These are phyloP conservation scores for Neurospora intermedia DNA, from an alignment of 495 filamentous ascomycete genomes.

Conservation along the genomic window DNA sequence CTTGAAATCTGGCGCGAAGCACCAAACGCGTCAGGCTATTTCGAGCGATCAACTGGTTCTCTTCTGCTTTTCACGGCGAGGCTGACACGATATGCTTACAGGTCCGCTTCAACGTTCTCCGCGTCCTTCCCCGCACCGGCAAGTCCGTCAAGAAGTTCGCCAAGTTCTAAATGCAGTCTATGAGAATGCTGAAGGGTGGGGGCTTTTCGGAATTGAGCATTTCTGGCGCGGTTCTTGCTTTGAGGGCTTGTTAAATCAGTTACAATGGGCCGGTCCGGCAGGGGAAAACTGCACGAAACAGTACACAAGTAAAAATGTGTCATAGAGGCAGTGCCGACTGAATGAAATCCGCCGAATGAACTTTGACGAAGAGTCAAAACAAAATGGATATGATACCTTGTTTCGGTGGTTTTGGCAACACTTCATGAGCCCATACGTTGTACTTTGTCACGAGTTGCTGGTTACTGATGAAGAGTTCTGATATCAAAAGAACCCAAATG, in stretches of 20 bases:
- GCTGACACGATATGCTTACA: slow-evolving; percentile 24
- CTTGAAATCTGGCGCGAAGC: background rate
- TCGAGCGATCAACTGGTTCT: background rate
- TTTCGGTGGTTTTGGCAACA: background rate
- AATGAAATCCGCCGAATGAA: slow-evolving; percentile 29
- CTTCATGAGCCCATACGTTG: background rate
- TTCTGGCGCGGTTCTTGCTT: slow-evolving; percentile 41
- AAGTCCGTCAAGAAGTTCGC: slow-evolving; percentile 94
- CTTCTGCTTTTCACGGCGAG: background rate
- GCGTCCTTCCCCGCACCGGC: slow-evolving; percentile 90
- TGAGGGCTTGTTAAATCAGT: slow-evolving; percentile 36
- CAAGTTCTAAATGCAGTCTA: slow-evolving; percentile 69
- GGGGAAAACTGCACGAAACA: slow-evolving; percentile 31
- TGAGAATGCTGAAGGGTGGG: slow-evolving; percentile 13
- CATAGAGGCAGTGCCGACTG: slow-evolving; percentile 34
- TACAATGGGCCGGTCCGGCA: slow-evolving; percentile 33
- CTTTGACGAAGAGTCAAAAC: slow-evolving; percentile 10
- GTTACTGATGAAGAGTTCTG: background rate
- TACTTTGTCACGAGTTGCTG: background rate
- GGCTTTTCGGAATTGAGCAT: slow-evolving; percentile 34
- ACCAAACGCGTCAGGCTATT: background rate
- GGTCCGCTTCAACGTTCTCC: slow-evolving; percentile 99
- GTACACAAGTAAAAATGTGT: slow-evolving; percentile 26
- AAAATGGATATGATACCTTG: slow-evolving; percentile 16
- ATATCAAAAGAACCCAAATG: background rate